phyloP scores from a whole-genome alignment of 257 asterid species.

The Capsicum pubescens region DNA sequence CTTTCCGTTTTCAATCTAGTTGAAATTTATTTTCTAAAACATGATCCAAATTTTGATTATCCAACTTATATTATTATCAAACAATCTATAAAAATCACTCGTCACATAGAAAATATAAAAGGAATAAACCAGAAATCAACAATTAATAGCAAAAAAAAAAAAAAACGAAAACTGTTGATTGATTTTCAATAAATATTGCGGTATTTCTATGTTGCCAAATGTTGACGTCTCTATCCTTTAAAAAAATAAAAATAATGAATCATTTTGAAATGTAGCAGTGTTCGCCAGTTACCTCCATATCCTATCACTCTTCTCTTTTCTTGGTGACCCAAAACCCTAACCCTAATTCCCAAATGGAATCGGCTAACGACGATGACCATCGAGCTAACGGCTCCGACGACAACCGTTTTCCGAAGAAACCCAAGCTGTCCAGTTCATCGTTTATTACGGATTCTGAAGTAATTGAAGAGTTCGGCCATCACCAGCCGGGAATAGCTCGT shows the following conservation, averaged over 20 bases:
- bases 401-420: conserved; percentile 60
- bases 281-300: conserved; percentile 3
- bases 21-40: not conserved
- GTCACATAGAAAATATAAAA: not conserved
- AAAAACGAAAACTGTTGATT: not conserved
- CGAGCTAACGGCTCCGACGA: conserved; percentile 47
- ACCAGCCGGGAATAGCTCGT: conserved; percentile 72
- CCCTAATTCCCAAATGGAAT: conserved; percentile 37
- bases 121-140: not conserved
- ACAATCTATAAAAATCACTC: not conserved
- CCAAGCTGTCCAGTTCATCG: conserved; percentile 48
- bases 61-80: not conserved
- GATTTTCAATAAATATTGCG: not conserved
- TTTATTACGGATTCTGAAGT: conserved; percentile 66
- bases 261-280: conserved; percentile 10
- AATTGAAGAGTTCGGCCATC: conserved; percentile 76
- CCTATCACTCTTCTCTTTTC: not conserved
- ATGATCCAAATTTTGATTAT: conserved; percentile 1
- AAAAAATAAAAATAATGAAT: not conserved
- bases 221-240: not conserved
- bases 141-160: not conserved
- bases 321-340: conserved; percentile 44
- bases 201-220: not conserved
- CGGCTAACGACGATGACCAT: conserved; percentile 49
- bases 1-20: not conserved